phyloP scores from a whole-genome alignment of 2,329 filamentous ascomycete genomes.

The Aphanoascus verrucosus region DNA sequence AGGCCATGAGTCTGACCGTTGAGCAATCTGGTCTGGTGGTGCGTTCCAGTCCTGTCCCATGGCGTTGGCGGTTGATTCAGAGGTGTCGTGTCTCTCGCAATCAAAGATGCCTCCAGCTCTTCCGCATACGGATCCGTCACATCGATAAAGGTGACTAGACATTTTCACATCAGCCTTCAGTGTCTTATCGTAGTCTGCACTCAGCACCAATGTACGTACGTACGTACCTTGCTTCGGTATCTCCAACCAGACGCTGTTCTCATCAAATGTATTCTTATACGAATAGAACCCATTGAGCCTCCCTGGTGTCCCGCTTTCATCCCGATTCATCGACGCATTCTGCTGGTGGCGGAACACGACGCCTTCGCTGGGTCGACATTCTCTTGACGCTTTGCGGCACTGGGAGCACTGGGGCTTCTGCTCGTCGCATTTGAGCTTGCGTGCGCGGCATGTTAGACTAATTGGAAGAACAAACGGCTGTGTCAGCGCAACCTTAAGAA shows the following conservation, averaged over 20 bases:
- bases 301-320: slow-evolving; percentile 31
- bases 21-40: slow-evolving; percentile 20
- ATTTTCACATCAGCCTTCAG: slow-evolving; percentile 5
- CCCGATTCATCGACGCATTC: slow-evolving; percentile 56
- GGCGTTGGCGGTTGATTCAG: slow-evolving; percentile 23
- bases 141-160: slow-evolving; percentile 49
- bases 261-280: slow-evolving; percentile 55
- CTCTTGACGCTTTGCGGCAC: slow-evolving; percentile 49
- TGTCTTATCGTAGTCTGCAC: background rate
- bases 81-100: slow-evolving; percentile 23
- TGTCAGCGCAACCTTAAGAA: background rate
- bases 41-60: slow-evolving; percentile 24
- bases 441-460: slow-evolving; percentile 47
- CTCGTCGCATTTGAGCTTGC: slow-evolving; percentile 57
- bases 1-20: slow-evolving; percentile 40
- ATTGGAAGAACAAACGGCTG: background rate
- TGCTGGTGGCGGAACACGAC: slow-evolving; percentile 59
- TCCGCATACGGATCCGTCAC: slow-evolving; percentile 53
- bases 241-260: slow-evolving; percentile 52
- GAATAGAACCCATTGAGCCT: slow-evolving; percentile 53
- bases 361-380: slow-evolving; percentile 51
- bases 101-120: slow-evolving; percentile 31
- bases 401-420: slow-evolving; percentile 51
- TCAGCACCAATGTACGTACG: background rate
- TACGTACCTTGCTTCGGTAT: slow-evolving; percentile 47